phyloP scores from a whole-genome alignment of 176 grass and related monocot species.

The Rhipidocladum racemiflorum region DNA sequence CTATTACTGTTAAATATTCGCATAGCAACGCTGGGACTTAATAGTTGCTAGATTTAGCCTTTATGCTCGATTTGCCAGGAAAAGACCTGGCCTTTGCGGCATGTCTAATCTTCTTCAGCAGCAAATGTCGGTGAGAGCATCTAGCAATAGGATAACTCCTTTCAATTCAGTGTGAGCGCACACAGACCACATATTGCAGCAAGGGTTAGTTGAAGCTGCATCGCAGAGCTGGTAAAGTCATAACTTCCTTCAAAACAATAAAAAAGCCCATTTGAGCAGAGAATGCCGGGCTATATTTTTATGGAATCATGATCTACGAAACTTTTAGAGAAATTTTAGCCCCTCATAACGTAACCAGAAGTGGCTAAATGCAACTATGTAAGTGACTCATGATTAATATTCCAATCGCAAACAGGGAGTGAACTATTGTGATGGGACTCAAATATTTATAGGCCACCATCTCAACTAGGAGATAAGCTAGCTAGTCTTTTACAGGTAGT shows the following conservation, averaged over 20 bases:
- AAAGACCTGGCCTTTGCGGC: neutral
- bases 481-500: conserved; percentile 4
- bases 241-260: neutral
- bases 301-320: neutral
- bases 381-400: neutral
- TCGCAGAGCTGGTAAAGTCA: neutral
- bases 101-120: conserved; percentile 9
- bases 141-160: conserved; percentile 8
- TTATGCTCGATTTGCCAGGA: neutral
- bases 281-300: neutral
- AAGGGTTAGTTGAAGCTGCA: neutral
- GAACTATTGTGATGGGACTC: conserved; percentile 18
- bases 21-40: neutral
- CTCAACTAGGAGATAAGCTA: conserved; percentile 8
- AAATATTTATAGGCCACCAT: conserved; percentile 15
- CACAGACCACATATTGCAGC: neutral
- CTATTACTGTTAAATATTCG: too few species aligned
- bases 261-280: neutral
- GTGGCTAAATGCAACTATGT: neutral
- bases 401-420: neutral
- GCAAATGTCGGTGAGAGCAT: conserved; percentile 13
- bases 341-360: neutral
- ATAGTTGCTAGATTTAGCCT: neutral
- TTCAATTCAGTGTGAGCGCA: neutral
- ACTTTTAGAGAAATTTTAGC: neutral